A percentile compares a stretch with the other conserved stretches of the same genome.
Evolutionary conservation across 208 protist species (phyloP).

Genomic region (Wallacemonas sp.): DNA sequence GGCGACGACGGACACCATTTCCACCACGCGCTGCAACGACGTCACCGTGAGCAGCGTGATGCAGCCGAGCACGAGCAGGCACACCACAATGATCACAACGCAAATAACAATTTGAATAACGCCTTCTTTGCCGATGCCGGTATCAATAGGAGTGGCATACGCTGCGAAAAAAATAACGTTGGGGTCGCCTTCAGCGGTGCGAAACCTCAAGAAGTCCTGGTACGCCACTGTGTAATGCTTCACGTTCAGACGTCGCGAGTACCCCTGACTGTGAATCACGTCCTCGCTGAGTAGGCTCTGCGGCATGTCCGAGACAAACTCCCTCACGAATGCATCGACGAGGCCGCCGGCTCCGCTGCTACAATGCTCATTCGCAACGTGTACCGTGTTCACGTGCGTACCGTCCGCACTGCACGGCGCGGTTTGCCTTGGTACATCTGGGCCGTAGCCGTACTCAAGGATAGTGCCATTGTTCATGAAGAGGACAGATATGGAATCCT

Average conservation of each 20-base stretch:
- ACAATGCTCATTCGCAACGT: neutral
- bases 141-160: slow-evolving; percentile 43
- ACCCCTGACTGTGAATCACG: slow-evolving; percentile 2
- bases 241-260: slow-evolving; percentile 17
- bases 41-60: slow-evolving; percentile 36
- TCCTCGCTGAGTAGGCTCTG: slow-evolving; percentile 2
- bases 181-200: neutral
- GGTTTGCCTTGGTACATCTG: neutral
- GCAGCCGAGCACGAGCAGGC: slow-evolving; percentile 45
- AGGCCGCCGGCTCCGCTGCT: slow-evolving; percentile 1
- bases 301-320: slow-evolving; percentile 16
- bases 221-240: slow-evolving; percentile 32
- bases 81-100: slow-evolving; percentile 49
- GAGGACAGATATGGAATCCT: slow-evolving; percentile 42
- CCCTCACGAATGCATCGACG: slow-evolving; percentile 26
- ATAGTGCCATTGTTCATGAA: slow-evolving; percentile 33
- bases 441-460: slow-evolving; percentile 30
- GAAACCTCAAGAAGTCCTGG: slow-evolving; percentile 49
- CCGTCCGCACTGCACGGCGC: neutral
- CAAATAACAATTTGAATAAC: slow-evolving; percentile 54
- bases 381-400: too few relatives aligned
- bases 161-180: slow-evolving; percentile 51
- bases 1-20: slow-evolving; percentile 52
- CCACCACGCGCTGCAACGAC: slow-evolving; percentile 46
- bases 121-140: slow-evolving; percentile 25